These are phyloP conservation scores for Cryptosporidium meleagridis DNA, from an alignment of 169 alveolate species.

Conservation along the genomic window DNA sequence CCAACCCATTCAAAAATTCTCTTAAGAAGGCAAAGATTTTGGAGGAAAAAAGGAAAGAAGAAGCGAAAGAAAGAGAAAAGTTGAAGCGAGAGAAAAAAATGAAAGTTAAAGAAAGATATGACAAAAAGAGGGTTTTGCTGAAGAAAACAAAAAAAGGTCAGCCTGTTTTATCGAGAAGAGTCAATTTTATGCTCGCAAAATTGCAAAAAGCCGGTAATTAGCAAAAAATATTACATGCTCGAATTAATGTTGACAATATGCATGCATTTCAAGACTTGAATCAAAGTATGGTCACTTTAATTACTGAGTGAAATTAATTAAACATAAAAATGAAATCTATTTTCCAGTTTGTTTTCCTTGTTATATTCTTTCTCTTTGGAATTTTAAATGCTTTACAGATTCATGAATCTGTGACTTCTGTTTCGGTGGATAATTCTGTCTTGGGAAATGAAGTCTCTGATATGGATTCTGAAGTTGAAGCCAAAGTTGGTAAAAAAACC, in stretches of 20 bases:
- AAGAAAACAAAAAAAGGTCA: slow-evolving; percentile 65
- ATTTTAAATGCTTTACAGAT: not conserved
- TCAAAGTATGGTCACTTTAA: not conserved
- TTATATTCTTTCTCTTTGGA: slow-evolving; percentile 1
- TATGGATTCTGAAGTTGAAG: not conserved
- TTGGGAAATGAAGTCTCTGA: not conserved
- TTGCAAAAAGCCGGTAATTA: slow-evolving; percentile 5
- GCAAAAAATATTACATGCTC: slow-evolving; percentile 2
- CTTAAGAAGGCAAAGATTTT: slow-evolving; percentile 49
- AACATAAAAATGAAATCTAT: slow-evolving; percentile 13
- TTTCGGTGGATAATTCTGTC: not conserved
- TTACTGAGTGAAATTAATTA: slow-evolving; percentile 3
- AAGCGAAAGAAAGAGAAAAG: slow-evolving; percentile 11
- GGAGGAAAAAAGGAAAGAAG: not conserved
- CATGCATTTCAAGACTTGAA: not conserved
- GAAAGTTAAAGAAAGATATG: slow-evolving; percentile 71
- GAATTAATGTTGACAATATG: not conserved
- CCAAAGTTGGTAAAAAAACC: not conserved
- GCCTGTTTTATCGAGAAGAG: slow-evolving; percentile 55
- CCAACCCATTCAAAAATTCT: slow-evolving; percentile 33
- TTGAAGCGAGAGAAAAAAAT: slow-evolving; percentile 41
- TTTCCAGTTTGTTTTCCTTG: slow-evolving; percentile 28
- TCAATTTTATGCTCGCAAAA: slow-evolving; percentile 54
- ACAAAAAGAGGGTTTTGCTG: slow-evolving; percentile 28
- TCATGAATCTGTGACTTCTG: not conserved